Evolutionary conservation across 345 rosid genomes (phyloP).

Genomic region (Bruguiera gymnorhiza): DNA sequence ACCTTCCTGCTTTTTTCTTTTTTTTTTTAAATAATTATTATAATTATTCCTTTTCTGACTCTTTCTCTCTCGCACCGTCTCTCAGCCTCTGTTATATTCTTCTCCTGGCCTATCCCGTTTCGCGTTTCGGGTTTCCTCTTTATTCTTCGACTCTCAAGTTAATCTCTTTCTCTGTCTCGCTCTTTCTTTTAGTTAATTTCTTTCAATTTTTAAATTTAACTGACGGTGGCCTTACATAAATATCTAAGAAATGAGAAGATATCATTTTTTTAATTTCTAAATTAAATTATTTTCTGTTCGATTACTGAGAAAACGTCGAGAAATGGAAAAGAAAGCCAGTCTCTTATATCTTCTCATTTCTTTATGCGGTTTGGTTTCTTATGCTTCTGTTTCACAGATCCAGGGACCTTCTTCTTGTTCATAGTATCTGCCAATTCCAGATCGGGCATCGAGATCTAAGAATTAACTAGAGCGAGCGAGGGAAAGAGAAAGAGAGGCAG

Average conservation of each 20-base stretch:
- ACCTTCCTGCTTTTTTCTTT: not conserved
- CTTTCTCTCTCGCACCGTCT: not conserved
- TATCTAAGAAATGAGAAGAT: too few species aligned
- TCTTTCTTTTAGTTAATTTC: not conserved
- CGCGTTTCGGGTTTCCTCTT: not conserved
- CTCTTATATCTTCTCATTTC: not conserved
- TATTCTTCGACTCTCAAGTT: not conserved
- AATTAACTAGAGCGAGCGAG: too few species aligned
- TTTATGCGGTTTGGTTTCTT: not conserved
- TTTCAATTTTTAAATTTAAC: too few species aligned
- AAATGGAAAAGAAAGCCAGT: not conserved
- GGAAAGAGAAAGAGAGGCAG: not conserved
- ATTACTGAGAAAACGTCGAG: not conserved
- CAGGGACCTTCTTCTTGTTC: not conserved
- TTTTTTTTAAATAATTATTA: not conserved
- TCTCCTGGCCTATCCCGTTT: not conserved
- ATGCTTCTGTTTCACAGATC: not conserved
- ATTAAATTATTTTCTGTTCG: not conserved
- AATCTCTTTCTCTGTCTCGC: not conserved
- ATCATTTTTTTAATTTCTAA: too few species aligned
- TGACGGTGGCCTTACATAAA: too few species aligned
- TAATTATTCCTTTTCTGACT: slow-evolving; percentile 7
- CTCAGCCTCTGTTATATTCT: not conserved
- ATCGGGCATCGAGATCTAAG: slow-evolving; percentile 2
- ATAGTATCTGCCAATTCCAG: not conserved